Percentiles rank a stretch among this genome's conserved stretches.
Conservation (phyloP, 176 grass and related monocot genomes). For the Oryza officinalis region DNA sequence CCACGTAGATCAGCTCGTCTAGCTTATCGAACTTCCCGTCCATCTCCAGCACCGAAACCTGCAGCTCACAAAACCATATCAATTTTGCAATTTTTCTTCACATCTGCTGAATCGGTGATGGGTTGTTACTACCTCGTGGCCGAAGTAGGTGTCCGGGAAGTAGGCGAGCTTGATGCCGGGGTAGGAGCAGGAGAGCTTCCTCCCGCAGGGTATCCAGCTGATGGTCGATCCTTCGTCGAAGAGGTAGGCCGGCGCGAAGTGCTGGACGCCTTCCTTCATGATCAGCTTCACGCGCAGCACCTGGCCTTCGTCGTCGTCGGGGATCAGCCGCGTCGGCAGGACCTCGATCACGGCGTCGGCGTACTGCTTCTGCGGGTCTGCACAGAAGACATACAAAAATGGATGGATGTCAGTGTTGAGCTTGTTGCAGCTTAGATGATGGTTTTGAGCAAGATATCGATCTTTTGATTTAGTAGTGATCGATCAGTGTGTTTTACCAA, state of each 20-base stretch:
- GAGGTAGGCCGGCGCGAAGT: constrained; percentile 47
- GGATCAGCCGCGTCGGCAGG: constrained; percentile 47
- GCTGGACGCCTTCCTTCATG: constrained; percentile 50
- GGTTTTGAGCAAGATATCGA: too few species aligned
- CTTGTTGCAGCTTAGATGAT: background rate
- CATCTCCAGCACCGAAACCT: constrained; percentile 58
- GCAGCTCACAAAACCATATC: background rate
- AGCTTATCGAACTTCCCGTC: constrained; percentile 53
- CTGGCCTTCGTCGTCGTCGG: constrained; percentile 45
- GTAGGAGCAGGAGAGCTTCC: constrained; percentile 60
- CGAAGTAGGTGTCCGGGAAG: constrained; percentile 45
- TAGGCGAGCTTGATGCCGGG: constrained; percentile 54
- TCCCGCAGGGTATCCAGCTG: constrained; percentile 50
- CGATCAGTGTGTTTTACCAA: constrained; percentile 27
- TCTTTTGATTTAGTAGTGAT: background rate
- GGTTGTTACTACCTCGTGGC: constrained; percentile 35
- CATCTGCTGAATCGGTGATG: background rate
- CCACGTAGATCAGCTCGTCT: constrained; percentile 58
- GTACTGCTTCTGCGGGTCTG: constrained; percentile 61
- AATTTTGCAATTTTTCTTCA: background rate
- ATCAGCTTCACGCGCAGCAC: constrained; percentile 47
- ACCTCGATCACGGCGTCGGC: constrained; percentile 52
- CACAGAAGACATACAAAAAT: background rate
- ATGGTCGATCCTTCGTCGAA: constrained; percentile 56
- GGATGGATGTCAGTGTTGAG: background rate